Evolutionary conservation across 495 filamentous ascomycete genomes (phyloP), one percentile per base, ranked within the genome.

Genomic region (Daldinia bambusicola): DNA sequence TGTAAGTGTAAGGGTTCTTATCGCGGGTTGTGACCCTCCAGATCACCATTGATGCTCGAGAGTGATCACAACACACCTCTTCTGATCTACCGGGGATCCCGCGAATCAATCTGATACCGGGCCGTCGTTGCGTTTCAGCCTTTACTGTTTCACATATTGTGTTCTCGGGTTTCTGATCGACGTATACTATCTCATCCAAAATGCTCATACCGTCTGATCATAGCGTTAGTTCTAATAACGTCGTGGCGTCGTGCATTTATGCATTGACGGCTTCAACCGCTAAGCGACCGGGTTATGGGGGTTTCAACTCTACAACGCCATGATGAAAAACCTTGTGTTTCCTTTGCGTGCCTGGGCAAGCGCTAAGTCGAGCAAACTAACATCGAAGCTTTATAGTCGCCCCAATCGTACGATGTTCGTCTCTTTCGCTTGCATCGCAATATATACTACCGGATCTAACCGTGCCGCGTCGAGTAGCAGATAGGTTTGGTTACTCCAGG

Each of bases 21-120:
- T 48, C 10, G 1, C 43, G 20, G 43, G 8, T 48, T 48, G 18
- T 53, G 14, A 31, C 13, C 13, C 50, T 53, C 22, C 22, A 32
- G 50, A 53, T 53, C 50, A 32, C 50, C 13, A n/a, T 10, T 37
- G 32, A 34, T 59, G 53, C 34, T 20, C 31, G 22, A 22, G 38
- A 53, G n/a, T 53, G 50, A 53, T 53, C 13, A 16, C 50, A 12
- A 32, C 50, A 26, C 26, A 26, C 1, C 26, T 26, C 26, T 26
- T 10, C 12, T 55, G 70, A 72, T 72, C 70, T 72, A 10, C 61
- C 14, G 65, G 12, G 50, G 55, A 65, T 66, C 70, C 43, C 43
- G 70, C 34, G 65, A 43, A 72, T 69, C 65, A 53, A 50, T 62
- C 61, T 64, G 70, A 72, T 69, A 66, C 70, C 70, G 70, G 65